Base-by-base conservation (phyloP, 495 filamentous ascomycete species). In the Hypomontagnella submonticulosa region DNA sequence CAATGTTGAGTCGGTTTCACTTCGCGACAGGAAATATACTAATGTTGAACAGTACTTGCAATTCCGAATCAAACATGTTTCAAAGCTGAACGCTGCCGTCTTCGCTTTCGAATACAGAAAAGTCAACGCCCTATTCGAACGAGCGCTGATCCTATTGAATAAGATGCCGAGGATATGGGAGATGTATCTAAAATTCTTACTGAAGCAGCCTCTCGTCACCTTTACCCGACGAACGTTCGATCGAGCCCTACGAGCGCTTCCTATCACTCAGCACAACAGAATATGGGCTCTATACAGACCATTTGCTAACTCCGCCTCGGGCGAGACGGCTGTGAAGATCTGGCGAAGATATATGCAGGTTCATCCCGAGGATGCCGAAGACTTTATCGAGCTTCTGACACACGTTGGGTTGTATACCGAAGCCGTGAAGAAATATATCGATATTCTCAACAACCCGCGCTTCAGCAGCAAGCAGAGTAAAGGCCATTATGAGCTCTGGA, bases 161-260 rank as follows among this genome's bases (percentile, higher is more conserved):
- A 99, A 99, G 78, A 99, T 99, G 96, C 96, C 96, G 44, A 84
- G 87, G 61, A 95, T 98, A 71, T 99, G 96, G 96, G 92, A 97
- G 77, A 92, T 97, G 90, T 99, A 97, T 73, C 87, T 99, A 41
- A 85, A 86, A 36, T 98, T 98, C 73, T 79, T 98, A 65, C 85
- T 94, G 70, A 86, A 91, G 67, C 96, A 98, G 71, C 96, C 96
- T 6, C 81, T 97, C 37, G 88, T 98, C 42, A 97, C 93, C n/a
- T 85, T 88, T 67, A 97, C 93, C 7, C 85, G 96, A 43, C 88
- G 89, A 44, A 92, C 92, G 1, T 99, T 99, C 77, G 96, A 99
- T 78, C 88, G 94, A 47, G 92, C 96, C 1, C 84, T 99, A 19
- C 89, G 95, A 41, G 94, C 96, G 2, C 82, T 99, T n/a, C 96